Evolutionary conservation across 768 basidiomycete genomes (phyloP).

Genomic region (Trametes coccinea): DNA sequence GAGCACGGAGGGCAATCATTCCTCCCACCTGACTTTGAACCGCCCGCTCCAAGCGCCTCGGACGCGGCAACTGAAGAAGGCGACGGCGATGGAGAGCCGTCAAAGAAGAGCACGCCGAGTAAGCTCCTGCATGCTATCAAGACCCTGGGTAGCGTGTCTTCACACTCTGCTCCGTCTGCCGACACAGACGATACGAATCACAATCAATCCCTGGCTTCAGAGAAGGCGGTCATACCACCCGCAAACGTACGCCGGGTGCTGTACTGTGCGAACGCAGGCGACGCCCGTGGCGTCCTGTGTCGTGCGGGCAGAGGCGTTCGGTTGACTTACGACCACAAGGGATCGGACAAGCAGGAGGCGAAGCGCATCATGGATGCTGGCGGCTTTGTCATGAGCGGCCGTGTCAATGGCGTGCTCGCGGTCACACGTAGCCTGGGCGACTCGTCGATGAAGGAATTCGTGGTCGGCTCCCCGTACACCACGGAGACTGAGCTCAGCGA

Average conservation of each 20-base stretch:
- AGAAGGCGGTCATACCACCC: constrained; percentile 26
- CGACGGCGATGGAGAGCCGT: constrained; percentile 42
- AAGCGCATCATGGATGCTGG: constrained; percentile 98
- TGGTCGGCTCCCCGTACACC: constrained; percentile 96
- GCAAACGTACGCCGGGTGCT: constrained; percentile 64
- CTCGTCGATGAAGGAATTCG: constrained; percentile 99
- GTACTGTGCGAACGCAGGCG: constrained; percentile 96
- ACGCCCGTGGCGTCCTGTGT: constrained; percentile 92
- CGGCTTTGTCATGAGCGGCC: constrained; percentile 97
- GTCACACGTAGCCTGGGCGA: constrained; percentile 96
- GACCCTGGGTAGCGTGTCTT: constrained; percentile 44
- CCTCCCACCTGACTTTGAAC: constrained; percentile 34
- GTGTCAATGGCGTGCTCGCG: constrained; percentile 96
- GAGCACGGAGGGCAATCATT: constrained; percentile 72
- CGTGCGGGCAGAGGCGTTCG: constrained; percentile 88
- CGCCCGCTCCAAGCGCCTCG: constrained; percentile 19
- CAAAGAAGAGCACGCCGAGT: constrained; percentile 37
- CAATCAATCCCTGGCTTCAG: constrained; percentile 20
- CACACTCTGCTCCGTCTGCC: constrained; percentile 20
- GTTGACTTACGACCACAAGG: constrained; percentile 98
- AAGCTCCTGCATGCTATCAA: constrained; percentile 31
- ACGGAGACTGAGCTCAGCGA: constrained; percentile 93
- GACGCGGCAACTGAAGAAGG: constrained; percentile 45
- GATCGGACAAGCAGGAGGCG: constrained; percentile 94
- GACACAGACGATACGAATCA: constrained; percentile 19